Conservation (phyloP, 805 yeast genomes). For the Zygosaccharomyces lentus region DNA sequence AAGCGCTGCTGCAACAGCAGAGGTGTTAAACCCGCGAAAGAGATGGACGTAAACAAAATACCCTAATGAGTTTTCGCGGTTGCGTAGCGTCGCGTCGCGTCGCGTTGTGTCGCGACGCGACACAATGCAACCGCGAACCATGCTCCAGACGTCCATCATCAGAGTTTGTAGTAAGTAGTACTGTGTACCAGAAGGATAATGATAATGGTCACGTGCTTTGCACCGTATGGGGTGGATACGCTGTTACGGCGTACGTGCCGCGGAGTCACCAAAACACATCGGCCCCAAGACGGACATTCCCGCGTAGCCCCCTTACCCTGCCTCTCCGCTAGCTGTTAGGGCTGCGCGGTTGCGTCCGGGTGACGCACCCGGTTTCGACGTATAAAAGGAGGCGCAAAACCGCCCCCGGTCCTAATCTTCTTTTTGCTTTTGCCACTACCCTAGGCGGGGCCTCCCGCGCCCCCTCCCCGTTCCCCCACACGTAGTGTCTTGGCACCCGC, state of each 20-base stretch:
- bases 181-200: not conserved
- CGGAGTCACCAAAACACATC: too few species aligned
- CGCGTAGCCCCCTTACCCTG: too few species aligned
- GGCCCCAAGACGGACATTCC: too few species aligned
- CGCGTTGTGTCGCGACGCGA: not conserved
- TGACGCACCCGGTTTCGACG: not conserved
- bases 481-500: not conserved
- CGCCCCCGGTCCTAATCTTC: too few species aligned
- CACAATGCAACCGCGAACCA: not conserved
- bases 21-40: not conserved
- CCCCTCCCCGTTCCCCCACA: not conserved
- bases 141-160: not conserved
- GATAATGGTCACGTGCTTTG: not conserved
- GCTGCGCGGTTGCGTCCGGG: too few species aligned
- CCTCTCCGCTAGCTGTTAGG: too few species aligned
- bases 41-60: slow-evolving; percentile 6
- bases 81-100: slow-evolving; percentile 1
- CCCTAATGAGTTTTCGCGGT: slow-evolving; percentile 8
- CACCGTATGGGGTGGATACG: too few species aligned
- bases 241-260: too few species aligned
- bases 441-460: not conserved
- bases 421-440: not conserved
- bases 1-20: slow-evolving; percentile 1
- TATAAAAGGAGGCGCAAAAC: not conserved
- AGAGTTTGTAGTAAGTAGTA: too few species aligned